Conservation (phyloP, 805 yeast species). For the Hanseniaspora valbyensis region DNA sequence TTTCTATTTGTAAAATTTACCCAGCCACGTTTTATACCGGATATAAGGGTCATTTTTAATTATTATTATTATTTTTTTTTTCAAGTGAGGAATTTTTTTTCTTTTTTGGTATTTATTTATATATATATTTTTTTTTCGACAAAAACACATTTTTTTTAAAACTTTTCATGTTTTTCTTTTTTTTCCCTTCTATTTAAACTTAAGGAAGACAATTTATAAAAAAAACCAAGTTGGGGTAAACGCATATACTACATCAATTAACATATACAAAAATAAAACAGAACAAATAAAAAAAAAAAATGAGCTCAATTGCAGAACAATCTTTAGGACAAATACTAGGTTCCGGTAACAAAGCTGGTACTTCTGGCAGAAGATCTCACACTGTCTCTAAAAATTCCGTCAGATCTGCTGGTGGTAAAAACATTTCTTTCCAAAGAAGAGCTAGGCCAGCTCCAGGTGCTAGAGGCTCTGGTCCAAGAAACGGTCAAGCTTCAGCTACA, state of each 20-base stretch:
- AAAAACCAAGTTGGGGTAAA: constrained; percentile 2
- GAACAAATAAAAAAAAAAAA: background rate
- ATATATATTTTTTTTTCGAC: too few species aligned
- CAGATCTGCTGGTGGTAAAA: constrained; percentile 3
- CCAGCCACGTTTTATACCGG: too few species aligned
- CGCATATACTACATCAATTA: background rate
- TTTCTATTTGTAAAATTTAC: too few species aligned
- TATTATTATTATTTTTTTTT: too few species aligned
- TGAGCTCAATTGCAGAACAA: background rate
- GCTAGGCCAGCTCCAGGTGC: constrained; percentile 29
- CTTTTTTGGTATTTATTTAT: too few species aligned
- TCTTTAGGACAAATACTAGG: background rate
- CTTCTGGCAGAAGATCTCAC: background rate
- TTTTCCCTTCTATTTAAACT: background rate
- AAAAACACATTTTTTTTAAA: too few species aligned
- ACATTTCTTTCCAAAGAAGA: constrained; percentile 6
- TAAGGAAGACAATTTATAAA: background rate
- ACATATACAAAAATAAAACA: background rate
- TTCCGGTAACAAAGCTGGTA: background rate
- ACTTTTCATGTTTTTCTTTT: too few species aligned
- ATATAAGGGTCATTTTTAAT: too few species aligned
- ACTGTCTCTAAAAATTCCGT: background rate
- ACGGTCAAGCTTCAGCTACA: constrained; percentile 21
- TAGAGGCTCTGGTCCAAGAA: constrained; percentile 19
- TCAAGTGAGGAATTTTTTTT: too few species aligned